Percentiles rank a stretch among this genome's conserved stretches.
Conservation (phyloP, 148 eudicot species). For the Spergularia marina region DNA sequence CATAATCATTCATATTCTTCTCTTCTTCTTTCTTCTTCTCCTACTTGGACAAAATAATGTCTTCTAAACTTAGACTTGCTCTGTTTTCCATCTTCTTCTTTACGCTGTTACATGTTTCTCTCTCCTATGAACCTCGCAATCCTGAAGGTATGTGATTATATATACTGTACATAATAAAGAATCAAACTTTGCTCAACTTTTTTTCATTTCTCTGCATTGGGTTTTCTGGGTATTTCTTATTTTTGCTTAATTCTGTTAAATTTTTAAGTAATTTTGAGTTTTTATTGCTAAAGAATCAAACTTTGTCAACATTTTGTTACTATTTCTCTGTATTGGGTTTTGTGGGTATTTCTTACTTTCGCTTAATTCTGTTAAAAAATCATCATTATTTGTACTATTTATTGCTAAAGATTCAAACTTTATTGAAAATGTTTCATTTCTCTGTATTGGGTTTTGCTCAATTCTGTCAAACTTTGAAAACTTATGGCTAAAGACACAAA, state of each 20-base stretch:
- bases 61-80: not conserved
- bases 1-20: slow-evolving; percentile 22
- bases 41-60: slow-evolving; percentile 7
- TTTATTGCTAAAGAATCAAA: not conserved
- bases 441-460: slow-evolving; percentile 13
- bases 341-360: slow-evolving; percentile 16
- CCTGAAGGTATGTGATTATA: slow-evolving; percentile 56
- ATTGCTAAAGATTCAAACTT: not conserved
- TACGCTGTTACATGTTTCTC: slow-evolving; percentile 28
- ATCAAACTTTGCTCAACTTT: not conserved
- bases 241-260: not conserved
- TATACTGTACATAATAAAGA: too few species aligned
- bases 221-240: slow-evolving; percentile 17
- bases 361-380: not conserved
- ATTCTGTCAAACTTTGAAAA: not conserved
- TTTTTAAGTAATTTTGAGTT: not conserved
- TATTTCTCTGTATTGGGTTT: slow-evolving; percentile 10
- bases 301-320: not conserved
- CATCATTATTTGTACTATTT: too few species aligned
- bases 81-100: slow-evolving; percentile 22
- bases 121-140: slow-evolving; percentile 67
- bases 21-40: not conserved
- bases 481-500: too few species aligned
- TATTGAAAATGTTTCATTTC: not conserved
- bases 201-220: not conserved